phyloP scores from a whole-genome alignment of 768 basidiomycete species.

The Hirschioporus abietinus region DNA sequence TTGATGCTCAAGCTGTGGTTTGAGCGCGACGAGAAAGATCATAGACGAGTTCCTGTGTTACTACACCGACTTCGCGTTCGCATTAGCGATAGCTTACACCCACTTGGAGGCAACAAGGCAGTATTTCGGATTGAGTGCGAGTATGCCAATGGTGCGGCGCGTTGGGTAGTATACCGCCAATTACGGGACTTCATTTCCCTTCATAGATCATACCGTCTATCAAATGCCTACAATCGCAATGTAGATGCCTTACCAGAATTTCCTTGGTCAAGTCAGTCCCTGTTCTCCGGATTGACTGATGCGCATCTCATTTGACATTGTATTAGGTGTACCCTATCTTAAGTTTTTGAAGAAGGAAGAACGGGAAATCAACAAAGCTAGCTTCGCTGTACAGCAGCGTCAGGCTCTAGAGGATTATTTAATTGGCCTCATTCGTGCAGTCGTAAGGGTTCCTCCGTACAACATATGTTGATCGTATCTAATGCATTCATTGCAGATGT shows the following conservation, averaged over 20 bases:
- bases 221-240: constrained; percentile 72
- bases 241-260: constrained; percentile 86
- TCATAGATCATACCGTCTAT: constrained; percentile 83
- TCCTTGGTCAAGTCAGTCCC: constrained; percentile 64
- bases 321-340: constrained; percentile 79
- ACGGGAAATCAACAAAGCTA: constrained; percentile 52
- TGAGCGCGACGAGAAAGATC: constrained; percentile 80
- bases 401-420: constrained; percentile 85
- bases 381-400: constrained; percentile 80
- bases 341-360: constrained; percentile 73
- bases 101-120: constrained; percentile 67
- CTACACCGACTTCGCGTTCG: constrained; percentile 79
- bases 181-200: constrained; percentile 87
- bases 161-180: constrained; percentile 96
- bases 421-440: constrained; percentile 79
- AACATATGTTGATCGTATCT: background rate
- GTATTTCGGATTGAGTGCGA: constrained; percentile 93
- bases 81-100: constrained; percentile 82
- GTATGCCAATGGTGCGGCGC: constrained; percentile 86
- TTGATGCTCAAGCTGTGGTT: constrained; percentile 80
- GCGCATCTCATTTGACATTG: background rate
- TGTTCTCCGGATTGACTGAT: background rate
- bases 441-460: constrained; percentile 46
- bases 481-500: constrained; percentile 61
- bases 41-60: constrained; percentile 72